phyloP scores from a whole-genome alignment of 768 basidiomycete species.

The Suillus occidentalis region DNA sequence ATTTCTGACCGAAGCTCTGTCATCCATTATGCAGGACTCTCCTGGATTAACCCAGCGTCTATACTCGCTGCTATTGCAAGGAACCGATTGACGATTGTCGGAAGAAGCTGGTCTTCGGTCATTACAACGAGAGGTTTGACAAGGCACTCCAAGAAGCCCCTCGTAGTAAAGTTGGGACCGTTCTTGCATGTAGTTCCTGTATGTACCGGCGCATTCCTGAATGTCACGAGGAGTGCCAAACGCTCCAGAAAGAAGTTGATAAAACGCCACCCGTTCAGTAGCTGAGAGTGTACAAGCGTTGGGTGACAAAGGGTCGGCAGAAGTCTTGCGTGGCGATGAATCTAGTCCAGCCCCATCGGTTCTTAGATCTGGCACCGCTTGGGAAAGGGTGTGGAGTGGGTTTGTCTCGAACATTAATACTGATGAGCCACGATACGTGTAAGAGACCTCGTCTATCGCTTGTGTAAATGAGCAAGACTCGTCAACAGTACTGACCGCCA shows the following conservation, averaged over 20 bases:
- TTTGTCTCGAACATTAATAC: constrained; percentile 27
- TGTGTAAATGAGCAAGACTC: constrained; percentile 28
- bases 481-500: constrained; percentile 22
- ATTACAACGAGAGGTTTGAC: constrained; percentile 13
- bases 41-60: constrained; percentile 10
- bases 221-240: constrained; percentile 47
- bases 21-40: neutral
- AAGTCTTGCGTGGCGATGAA: constrained; percentile 3
- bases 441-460: constrained; percentile 29
- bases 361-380: constrained; percentile 4
- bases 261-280: constrained; percentile 50
- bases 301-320: constrained; percentile 5
- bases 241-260: constrained; percentile 48
- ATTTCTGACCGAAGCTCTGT: constrained; percentile 4
- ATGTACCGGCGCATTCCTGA: constrained; percentile 52
- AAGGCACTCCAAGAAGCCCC: constrained; percentile 30
- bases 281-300: constrained; percentile 31
- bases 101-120: constrained; percentile 1
- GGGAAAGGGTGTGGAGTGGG: constrained; percentile 3
- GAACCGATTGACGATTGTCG: constrained; percentile 9
- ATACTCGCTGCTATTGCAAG: constrained; percentile 8
- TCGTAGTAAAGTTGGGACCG: constrained; percentile 49
- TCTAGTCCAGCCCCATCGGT: neutral
- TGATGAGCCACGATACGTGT: constrained; percentile 26
- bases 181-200: constrained; percentile 51